phyloP scores from a whole-genome alignment of 192 early-diverging fungal species.

The Coemansia guatemalensis region DNA sequence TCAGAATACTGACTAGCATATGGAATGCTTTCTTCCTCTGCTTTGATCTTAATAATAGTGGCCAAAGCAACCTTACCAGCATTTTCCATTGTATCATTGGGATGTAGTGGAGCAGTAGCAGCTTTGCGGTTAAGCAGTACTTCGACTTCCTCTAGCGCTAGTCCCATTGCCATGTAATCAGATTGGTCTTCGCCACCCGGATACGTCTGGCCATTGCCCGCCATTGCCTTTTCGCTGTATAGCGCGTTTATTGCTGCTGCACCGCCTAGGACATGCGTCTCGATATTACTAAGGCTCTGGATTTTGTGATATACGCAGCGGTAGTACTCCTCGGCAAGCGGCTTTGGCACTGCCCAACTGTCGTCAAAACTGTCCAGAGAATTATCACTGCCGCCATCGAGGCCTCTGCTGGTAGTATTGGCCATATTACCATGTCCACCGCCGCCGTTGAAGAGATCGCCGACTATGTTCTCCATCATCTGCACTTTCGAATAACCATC shows the following conservation, averaged over 20 bases:
- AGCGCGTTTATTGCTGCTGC: slow-evolving; percentile 27
- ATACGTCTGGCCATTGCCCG: background rate
- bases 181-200: slow-evolving; percentile 12
- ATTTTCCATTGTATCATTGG: slow-evolving; percentile 28
- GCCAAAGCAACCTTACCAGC: slow-evolving; percentile 32
- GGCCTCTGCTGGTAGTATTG: too few species aligned
- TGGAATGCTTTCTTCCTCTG: slow-evolving; percentile 22
- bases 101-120: slow-evolving; percentile 4
- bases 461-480: too few species aligned
- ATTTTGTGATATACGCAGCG: slow-evolving; percentile 19
- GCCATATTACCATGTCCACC: background rate
- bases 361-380: slow-evolving; percentile 32
- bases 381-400: slow-evolving; percentile 5
- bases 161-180: slow-evolving; percentile 30
- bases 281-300: slow-evolving; percentile 10
- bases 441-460: background rate
- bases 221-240: background rate
- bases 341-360: slow-evolving; percentile 27
- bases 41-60: slow-evolving; percentile 41
- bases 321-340: slow-evolving; percentile 36
- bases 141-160: slow-evolving; percentile 22
- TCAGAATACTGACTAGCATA: too few species aligned
- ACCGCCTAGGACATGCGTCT: slow-evolving; percentile 30
- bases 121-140: slow-evolving; percentile 23
- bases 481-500: too few species aligned